Conservation (phyloP, 2,329 filamentous ascomycete species). For the Elsinoe necatrix region DNA sequence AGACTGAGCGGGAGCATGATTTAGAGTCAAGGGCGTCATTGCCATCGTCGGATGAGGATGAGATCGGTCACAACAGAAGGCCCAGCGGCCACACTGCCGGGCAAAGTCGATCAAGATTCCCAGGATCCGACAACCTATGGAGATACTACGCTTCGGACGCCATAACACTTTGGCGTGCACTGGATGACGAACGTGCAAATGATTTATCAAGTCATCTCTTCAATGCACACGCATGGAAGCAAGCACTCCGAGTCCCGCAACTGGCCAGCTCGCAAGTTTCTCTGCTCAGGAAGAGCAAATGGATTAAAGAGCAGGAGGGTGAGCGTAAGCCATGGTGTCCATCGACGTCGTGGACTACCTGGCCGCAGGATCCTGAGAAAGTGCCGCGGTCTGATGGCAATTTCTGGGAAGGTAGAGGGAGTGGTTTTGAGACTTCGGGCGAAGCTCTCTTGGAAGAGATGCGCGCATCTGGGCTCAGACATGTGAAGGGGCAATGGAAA, state of each 20-base stretch:
- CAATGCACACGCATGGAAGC: slow-evolving; percentile 63
- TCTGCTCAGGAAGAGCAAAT: slow-evolving; percentile 36
- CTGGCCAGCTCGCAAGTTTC: slow-evolving; percentile 15
- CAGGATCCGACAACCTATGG: slow-evolving; percentile 62
- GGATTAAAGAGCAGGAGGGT: slow-evolving; percentile 30
- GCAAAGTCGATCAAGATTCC: slow-evolving; percentile 45
- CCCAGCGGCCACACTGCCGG: neutral
- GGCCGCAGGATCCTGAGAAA: slow-evolving; percentile 59
- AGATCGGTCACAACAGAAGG: neutral
- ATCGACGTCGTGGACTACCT: slow-evolving; percentile 66
- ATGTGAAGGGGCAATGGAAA: slow-evolving; percentile 58
- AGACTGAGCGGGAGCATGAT: too few species aligned
- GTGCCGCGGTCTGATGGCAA: slow-evolving; percentile 54
- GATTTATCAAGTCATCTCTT: slow-evolving; percentile 72
- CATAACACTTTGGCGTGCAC: slow-evolving; percentile 51
- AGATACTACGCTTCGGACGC: slow-evolving; percentile 52
- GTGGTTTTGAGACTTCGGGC: neutral
- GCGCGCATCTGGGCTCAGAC: slow-evolving; percentile 54
- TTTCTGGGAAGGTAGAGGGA: slow-evolving; percentile 25
- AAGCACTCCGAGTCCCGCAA: slow-evolving; percentile 28
- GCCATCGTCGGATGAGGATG: neutral
- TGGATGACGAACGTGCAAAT: slow-evolving; percentile 54
- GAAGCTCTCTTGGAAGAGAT: slow-evolving; percentile 58
- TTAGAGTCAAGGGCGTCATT: too few species aligned
- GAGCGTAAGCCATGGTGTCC: slow-evolving; percentile 35